Evolutionary conservation across 768 basidiomycete genomes (phyloP).

Genomic region (Wakefieldia striispora): DNA sequence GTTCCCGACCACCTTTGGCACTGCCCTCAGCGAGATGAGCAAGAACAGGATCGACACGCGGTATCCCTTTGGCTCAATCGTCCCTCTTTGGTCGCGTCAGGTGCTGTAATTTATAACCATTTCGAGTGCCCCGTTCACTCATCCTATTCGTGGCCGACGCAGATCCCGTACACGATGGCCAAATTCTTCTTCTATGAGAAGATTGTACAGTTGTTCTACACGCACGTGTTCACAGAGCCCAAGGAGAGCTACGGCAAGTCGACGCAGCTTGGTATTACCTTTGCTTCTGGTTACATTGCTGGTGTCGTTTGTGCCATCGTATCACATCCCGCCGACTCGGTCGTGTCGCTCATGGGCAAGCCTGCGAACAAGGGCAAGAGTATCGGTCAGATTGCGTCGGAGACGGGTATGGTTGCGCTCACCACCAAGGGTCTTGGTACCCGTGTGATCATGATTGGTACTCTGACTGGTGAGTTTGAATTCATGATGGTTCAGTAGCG

Average conservation of each 20-base stretch:
- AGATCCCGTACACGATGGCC: constrained; percentile 91
- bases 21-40: constrained; percentile 71
- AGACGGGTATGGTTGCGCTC: constrained; percentile 62
- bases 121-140: neutral
- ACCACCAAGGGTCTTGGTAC: constrained; percentile 87
- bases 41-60: constrained; percentile 67
- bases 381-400: constrained; percentile 64
- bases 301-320: constrained; percentile 96
- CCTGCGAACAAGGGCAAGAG: constrained; percentile 79
- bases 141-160: neutral
- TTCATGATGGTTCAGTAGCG: no score
- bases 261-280: constrained; percentile 87
- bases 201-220: constrained; percentile 85
- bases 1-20: constrained; percentile 73
- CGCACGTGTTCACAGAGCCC: constrained; percentile 77
- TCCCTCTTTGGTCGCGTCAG: constrained; percentile 83
- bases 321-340: constrained; percentile 93
- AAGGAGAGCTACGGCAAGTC: constrained; percentile 77
- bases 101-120: neutral
- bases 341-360: constrained; percentile 94
- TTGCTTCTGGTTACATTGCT: constrained; percentile 89
- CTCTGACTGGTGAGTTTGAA: constrained; percentile 39
- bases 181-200: constrained; percentile 97
- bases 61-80: constrained; percentile 82
- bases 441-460: constrained; percentile 82